Evolutionary conservation across 129 eudicot species (phyloP).

Genomic region (Daucus carota): DNA sequence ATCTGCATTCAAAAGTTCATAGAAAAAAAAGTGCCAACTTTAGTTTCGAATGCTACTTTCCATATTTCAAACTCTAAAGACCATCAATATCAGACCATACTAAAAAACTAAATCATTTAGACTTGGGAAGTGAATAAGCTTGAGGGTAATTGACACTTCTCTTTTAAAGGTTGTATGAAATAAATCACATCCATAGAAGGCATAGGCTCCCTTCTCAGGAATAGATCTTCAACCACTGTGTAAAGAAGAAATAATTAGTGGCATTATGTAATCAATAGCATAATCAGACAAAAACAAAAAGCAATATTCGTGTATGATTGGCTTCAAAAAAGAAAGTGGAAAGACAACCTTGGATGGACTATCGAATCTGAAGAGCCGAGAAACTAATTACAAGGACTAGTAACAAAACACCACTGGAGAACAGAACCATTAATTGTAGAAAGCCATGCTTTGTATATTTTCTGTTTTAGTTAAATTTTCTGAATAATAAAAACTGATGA

Average conservation of each 20-base stretch:
- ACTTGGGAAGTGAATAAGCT: neutral
- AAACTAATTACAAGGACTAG: neutral
- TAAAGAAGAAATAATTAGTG: constrained; percentile 6
- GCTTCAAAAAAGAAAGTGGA: neutral
- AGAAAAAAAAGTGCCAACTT: constrained; percentile 12
- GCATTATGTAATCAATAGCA: neutral
- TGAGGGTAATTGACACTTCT: constrained; percentile 50
- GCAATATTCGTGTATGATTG: neutral
- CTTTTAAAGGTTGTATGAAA: constrained; percentile 77
- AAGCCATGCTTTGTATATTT: neutral
- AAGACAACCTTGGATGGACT: neutral
- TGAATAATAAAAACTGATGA: neutral
- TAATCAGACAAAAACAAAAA: neutral
- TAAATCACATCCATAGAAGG: constrained; percentile 86
- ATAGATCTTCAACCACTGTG: constrained; percentile 98
- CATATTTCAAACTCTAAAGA: neutral
- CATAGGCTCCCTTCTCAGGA: constrained; percentile 84
- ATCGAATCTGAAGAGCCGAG: neutral
- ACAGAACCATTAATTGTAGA: too few relatives aligned
- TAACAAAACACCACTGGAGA: constrained; percentile 1
- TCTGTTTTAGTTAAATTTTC: neutral
- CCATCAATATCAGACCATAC: neutral
- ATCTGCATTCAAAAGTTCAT: constrained; percentile 45
- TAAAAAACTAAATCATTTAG: neutral
- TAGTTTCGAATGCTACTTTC: neutral